Evolutionary conservation across 352 stramenopile species (phyloP), one percentile per base, ranked within the genome.

Genomic region (Phytophthora pinifolia): DNA sequence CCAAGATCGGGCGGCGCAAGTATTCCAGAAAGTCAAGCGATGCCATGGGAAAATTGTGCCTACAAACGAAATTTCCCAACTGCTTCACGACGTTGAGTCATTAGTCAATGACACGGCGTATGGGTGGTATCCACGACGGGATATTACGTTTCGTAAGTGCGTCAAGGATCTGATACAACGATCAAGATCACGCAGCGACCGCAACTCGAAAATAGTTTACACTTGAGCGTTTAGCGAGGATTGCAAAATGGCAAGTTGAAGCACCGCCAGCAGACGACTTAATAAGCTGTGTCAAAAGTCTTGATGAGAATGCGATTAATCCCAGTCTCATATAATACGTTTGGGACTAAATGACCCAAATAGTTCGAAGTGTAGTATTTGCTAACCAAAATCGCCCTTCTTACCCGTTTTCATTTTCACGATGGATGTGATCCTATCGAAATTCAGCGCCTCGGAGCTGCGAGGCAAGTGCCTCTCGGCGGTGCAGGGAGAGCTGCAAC

Each of bases 401-500:
- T n/a, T n/a, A 25, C 20, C 3, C 20, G 3, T 25, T 25, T 25
- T 25, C 20, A 25, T 25, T 25, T 3, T 25, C 3, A 29, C 17
- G 3, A 57, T 62, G 46, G 54, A 62, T 12, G 36, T 50, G 30
- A 62, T 62, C 27, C 35, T 50, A 3, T 37, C 54, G 8, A 45
- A 51, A 34, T 54, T 61, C 38, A 55, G 29, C 37, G 45, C 45
- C n/a, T 31, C 31, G 7, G 54, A 62, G 29, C 17, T 62, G 46
- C 54, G 45, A 7, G 45, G 46, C 22, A 62, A 56, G 9, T 57
- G 54, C 46, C 37, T 62, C 15, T 34, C 25, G 3, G 54, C 54
- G n/a, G 54, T 62, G 12, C 20, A 56, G 1, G 22, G 45, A 15
- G 45, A 62, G 37, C 54, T 62, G 2, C 31, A 39, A 27, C 31